These are phyloP conservation scores for Calonectria hawksworthii DNA, from an alignment of 2,329 filamentous ascomycete genomes.

Conservation along the genomic window DNA sequence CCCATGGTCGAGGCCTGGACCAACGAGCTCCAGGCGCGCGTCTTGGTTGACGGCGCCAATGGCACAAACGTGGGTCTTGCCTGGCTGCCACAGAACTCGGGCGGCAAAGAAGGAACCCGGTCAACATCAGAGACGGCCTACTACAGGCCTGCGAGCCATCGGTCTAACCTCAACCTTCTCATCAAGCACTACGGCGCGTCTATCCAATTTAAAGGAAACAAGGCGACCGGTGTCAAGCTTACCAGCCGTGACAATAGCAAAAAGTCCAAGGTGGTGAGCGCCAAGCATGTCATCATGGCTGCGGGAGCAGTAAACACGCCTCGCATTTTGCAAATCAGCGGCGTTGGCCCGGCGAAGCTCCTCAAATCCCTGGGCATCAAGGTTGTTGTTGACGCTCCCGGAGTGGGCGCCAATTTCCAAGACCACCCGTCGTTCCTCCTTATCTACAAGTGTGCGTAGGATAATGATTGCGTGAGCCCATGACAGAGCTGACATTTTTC, in stretches of 20 bases:
- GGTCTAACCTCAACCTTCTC: not conserved
- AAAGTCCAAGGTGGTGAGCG: not conserved
- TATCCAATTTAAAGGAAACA: not conserved
- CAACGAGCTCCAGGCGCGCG: not conserved
- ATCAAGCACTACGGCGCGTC: not conserved
- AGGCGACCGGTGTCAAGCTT: not conserved
- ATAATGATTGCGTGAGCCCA: not conserved
- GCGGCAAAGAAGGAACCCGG: not conserved
- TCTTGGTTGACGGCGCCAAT: not conserved
- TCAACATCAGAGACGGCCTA: not conserved
- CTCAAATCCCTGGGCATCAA: not conserved
- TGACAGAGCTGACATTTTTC: not conserved
- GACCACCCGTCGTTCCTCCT: not conserved
- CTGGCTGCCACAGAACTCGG: not conserved
- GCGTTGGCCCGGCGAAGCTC: not conserved
- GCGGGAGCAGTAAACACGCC: not conserved
- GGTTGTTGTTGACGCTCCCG: not conserved
- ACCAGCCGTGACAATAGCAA: not conserved
- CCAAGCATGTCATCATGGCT: not conserved
- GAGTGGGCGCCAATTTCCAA: not conserved
- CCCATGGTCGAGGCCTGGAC: not conserved
- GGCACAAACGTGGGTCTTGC: not conserved
- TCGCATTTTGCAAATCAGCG: conserved; percentile 2
- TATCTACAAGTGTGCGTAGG: not conserved
- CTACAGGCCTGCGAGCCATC: not conserved